Evolutionary conservation across 768 basidiomycete genomes (phyloP), one percentile per base, ranked within the genome.

Genomic region (Terana coerulea): DNA sequence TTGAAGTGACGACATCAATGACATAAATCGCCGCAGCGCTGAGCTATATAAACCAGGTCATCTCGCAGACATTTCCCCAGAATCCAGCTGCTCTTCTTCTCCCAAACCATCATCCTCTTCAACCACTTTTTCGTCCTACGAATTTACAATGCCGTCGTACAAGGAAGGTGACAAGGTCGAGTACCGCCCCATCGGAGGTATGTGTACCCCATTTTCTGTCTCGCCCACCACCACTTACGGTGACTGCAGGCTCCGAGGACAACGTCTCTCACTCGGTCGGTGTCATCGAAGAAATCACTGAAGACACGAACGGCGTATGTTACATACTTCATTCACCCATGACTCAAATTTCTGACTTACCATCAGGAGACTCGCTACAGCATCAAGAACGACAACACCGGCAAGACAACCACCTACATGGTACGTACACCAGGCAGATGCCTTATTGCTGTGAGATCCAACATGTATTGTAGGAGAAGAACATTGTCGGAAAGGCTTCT

Each of bases 381-480:
- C 3, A 75, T 75, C 63, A 70, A 64, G 62, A 76, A 75, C 40
- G 65, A 69, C 43, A 72, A 72, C n/a, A 76, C 72, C 4, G 66
- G 68, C 5, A 76, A 75, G 61, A 60, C 42, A 7, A 74, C 72
- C 0, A 64, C 36, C 22, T 72, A 76, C 48, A 66, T 65, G 63
- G 75, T 69, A 30, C 8, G 47, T 60, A 39, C n/a, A 10, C 24
- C 19, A n/a, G n/a, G n/a, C n/a, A n/a, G n/a, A n/a, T n/a, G n/a
- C n/a, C n/a, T n/a, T n/a, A n/a, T n/a, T n/a, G n/a, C n/a, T n/a
- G n/a, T n/a, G n/a, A n/a, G n/a, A n/a, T n/a, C n/a, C n/a, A n/a
- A n/a, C n/a, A n/a, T 34, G 17, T n/a, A 29, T 5, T 43, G 1
- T 36, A 74, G 72, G 60, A 63, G 50, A 74, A 63, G 64, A 74